Conservation (phyloP, 805 yeast genomes). For the Candida andamanensis region DNA sequence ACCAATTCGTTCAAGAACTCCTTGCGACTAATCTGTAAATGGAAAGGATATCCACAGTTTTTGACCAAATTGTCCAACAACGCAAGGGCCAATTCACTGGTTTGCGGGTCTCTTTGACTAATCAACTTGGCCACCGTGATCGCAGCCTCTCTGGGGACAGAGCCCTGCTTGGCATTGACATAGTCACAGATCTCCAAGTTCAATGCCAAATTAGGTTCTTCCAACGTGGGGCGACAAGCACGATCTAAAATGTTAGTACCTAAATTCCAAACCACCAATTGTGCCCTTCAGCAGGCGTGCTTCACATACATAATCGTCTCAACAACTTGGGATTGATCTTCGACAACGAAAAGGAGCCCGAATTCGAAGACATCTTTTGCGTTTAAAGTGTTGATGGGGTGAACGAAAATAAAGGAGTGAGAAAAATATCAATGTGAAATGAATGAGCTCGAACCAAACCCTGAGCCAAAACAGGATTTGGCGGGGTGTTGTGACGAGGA, state of each 20-base stretch:
- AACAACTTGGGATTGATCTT: conserved; percentile 43
- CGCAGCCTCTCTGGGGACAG: conserved; percentile 88
- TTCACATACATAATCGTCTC: conserved; percentile 38
- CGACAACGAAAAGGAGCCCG: conserved; percentile 31
- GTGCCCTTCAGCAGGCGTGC: too few species aligned
- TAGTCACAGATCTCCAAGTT: conserved; percentile 92
- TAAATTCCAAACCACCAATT: not conserved
- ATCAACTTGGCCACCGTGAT: conserved; percentile 75
- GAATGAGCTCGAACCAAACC: too few species aligned
- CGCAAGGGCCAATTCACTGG: conserved; percentile 76
- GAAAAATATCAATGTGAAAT: too few species aligned
- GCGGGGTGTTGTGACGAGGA: too few species aligned
- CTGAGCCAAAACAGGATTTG: too few species aligned
- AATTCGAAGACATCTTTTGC: not conserved
- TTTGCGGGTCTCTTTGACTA: conserved; percentile 78
- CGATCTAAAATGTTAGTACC: conserved; percentile 43
- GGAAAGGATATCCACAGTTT: conserved; percentile 97
- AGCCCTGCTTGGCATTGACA: conserved; percentile 88
- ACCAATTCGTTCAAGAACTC: conserved; percentile 93
- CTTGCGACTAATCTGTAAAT: conserved; percentile 88
- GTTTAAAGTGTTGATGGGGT: not conserved
- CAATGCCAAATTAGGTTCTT: conserved; percentile 82
- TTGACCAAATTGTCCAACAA: conserved; percentile 87
- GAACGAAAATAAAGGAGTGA: not conserved
- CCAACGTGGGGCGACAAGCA: conserved; percentile 79